Evolutionary conservation across 2,329 filamentous ascomycete species (phyloP).

Genomic region (Botrytis deweyae): DNA sequence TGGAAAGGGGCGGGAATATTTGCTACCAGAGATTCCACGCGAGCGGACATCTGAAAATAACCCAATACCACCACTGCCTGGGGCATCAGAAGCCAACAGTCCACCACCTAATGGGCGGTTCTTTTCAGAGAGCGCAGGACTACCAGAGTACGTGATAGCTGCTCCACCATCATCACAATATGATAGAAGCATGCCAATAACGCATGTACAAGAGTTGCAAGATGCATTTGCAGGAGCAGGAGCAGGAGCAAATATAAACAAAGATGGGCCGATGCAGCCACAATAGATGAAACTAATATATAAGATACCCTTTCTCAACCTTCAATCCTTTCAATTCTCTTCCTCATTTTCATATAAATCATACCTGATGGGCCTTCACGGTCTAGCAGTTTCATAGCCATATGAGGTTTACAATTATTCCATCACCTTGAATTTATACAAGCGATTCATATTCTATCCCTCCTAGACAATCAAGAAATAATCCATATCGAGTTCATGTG

Average conservation of each 20-base stretch:
- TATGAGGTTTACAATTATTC: neutral
- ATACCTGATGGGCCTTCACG: neutral
- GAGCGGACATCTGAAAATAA: neutral
- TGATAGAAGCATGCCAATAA: neutral
- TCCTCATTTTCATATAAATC: too few species aligned
- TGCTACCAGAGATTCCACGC: neutral
- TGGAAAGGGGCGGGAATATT: neutral
- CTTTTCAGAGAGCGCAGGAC: neutral
- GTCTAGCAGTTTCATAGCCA: neutral
- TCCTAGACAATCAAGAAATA: neutral
- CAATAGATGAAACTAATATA: slow-evolving; percentile 1
- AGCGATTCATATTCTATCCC: neutral
- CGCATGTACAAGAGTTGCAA: neutral
- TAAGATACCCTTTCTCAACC: neutral
- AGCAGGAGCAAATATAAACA: neutral
- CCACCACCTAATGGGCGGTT: neutral
- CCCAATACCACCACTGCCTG: too few species aligned
- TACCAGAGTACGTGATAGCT: neutral
- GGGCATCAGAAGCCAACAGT: neutral
- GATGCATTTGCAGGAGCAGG: neutral
- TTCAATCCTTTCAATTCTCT: neutral
- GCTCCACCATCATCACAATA: neutral
- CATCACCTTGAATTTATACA: neutral
- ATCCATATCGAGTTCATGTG: neutral
- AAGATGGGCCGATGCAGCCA: neutral